Percentiles rank a stretch among this genome's conserved stretches.
Evolutionary conservation across 1,139 yeast species (phyloP).

Genomic region (Pichia sp.): DNA sequence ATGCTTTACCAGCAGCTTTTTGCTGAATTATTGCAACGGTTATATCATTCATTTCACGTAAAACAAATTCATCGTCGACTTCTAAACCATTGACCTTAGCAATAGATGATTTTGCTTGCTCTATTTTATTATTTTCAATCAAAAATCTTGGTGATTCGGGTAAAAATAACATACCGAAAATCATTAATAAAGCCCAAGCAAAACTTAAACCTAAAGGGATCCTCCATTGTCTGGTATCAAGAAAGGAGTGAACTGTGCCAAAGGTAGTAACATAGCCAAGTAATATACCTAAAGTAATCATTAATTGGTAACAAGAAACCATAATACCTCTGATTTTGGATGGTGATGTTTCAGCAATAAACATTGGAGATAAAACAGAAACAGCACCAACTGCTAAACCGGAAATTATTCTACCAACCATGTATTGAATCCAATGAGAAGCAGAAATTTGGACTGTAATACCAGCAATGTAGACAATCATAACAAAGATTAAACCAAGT

Average conservation of each 20-base stretch:
- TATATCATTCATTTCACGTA: slow-evolving; percentile 52
- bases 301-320: slow-evolving; percentile 60
- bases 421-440: slow-evolving; percentile 43
- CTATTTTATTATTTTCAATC: slow-evolving; percentile 46
- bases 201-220: slow-evolving; percentile 53
- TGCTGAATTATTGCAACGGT: slow-evolving; percentile 59
- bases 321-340: slow-evolving; percentile 62
- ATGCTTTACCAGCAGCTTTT: slow-evolving; percentile 53
- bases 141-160: slow-evolving; percentile 78
- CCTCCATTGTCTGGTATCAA: slow-evolving; percentile 54
- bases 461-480: slow-evolving; percentile 53
- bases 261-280: slow-evolving; percentile 57
- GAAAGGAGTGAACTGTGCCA: slow-evolving; percentile 41
- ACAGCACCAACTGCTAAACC: slow-evolving; percentile 64
- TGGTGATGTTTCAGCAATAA: slow-evolving; percentile 62
- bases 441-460: slow-evolving; percentile 57
- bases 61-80: slow-evolving; percentile 50
- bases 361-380: slow-evolving; percentile 56
- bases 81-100: slow-evolving; percentile 57
- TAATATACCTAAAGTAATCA: slow-evolving; percentile 58
- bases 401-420: slow-evolving; percentile 57
- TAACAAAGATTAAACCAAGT: slow-evolving; percentile 46
- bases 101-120: slow-evolving; percentile 54
- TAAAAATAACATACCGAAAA: slow-evolving; percentile 53
- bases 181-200: slow-evolving; percentile 39